Conservation (phyloP, 1,284 basidiomycete genomes). For the Exobasidium rhododendri region DNA sequence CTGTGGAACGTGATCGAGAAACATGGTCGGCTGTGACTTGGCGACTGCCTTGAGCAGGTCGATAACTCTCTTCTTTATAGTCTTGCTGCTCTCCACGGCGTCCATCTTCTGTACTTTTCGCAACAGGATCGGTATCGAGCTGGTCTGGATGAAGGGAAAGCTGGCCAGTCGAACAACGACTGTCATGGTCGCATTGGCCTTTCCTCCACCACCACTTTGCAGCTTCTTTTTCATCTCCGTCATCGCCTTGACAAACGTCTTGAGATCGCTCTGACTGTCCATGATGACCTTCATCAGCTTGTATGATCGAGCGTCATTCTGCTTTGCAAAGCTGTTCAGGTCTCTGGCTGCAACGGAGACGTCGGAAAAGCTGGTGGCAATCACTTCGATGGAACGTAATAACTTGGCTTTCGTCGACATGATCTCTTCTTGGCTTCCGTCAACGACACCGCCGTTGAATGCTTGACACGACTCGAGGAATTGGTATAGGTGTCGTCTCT, state of each 20-base stretch:
- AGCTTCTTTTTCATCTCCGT: constrained; percentile 31
- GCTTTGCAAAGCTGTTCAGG: constrained; percentile 74
- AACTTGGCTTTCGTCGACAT: constrained; percentile 18
- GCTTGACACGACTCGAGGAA: constrained; percentile 43
- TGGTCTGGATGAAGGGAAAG: constrained; percentile 75
- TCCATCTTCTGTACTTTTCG: background rate
- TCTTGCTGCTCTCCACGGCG: background rate
- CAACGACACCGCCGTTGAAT: constrained; percentile 66
- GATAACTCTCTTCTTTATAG: background rate
- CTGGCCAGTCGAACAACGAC: constrained; percentile 70
- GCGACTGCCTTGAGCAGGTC: background rate
- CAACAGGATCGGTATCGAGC: constrained; percentile 68
- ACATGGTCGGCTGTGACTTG: background rate
- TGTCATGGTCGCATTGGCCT: constrained; percentile 57
- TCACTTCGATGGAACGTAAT: constrained; percentile 26
- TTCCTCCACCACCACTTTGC: constrained; percentile 57
- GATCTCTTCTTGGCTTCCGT: constrained; percentile 64
- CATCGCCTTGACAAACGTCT: constrained; percentile 66
- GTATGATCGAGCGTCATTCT: constrained; percentile 81
- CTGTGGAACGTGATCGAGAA: background rate
- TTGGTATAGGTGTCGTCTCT: constrained; percentile 21
- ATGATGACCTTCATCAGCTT: constrained; percentile 76
- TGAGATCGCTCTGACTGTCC: constrained; percentile 79
- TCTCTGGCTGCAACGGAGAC: constrained; percentile 72
- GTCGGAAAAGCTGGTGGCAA: constrained; percentile 57